Conservation (phyloP, 2,329 filamentous ascomycete species). For the Mycosphaerella arachidis region DNA sequence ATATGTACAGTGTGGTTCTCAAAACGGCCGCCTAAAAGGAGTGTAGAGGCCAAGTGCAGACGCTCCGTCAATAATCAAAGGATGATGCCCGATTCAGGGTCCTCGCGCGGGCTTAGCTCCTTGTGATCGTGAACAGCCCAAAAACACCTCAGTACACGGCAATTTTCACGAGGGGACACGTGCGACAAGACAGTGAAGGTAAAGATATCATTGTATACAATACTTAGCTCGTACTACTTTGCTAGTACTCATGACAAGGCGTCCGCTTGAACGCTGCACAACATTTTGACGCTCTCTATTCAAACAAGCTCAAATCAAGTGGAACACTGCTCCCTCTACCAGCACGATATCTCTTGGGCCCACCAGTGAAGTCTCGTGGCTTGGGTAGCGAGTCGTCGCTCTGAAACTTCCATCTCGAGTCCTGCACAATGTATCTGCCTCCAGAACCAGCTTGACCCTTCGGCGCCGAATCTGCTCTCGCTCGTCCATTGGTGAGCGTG, state of each 20-base stretch:
- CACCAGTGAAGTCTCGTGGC: slow-evolving; percentile 74
- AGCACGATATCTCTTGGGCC: slow-evolving; percentile 74
- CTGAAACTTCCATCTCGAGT: slow-evolving; percentile 81
- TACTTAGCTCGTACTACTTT: background rate
- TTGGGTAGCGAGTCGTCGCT: slow-evolving; percentile 77
- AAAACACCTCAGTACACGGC: background rate
- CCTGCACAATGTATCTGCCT: slow-evolving; percentile 39
- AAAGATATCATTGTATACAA: background rate
- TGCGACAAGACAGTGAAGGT: too few species aligned
- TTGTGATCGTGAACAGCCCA: background rate
- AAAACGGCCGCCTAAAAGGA: background rate
- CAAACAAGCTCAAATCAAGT: slow-evolving; percentile 66
- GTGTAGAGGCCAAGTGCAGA: background rate
- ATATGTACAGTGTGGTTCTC: background rate
- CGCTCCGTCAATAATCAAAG: background rate
- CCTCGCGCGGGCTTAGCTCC: background rate
- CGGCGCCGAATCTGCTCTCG: slow-evolving; percentile 18
- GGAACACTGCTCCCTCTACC: slow-evolving; percentile 92
- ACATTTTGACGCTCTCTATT: slow-evolving; percentile 23
- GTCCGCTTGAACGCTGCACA: slow-evolving; percentile 6
- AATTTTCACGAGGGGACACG: background rate
- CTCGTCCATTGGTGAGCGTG: slow-evolving; percentile 39
- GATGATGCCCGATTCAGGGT: background rate
- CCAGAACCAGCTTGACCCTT: slow-evolving; percentile 18
- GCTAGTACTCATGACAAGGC: background rate